Percentiles rank a stretch among this genome's conserved stretches.
phyloP scores from a whole-genome alignment of 2,329 filamentous ascomycete genomes.

The Dothideomycetes sp. region DNA sequence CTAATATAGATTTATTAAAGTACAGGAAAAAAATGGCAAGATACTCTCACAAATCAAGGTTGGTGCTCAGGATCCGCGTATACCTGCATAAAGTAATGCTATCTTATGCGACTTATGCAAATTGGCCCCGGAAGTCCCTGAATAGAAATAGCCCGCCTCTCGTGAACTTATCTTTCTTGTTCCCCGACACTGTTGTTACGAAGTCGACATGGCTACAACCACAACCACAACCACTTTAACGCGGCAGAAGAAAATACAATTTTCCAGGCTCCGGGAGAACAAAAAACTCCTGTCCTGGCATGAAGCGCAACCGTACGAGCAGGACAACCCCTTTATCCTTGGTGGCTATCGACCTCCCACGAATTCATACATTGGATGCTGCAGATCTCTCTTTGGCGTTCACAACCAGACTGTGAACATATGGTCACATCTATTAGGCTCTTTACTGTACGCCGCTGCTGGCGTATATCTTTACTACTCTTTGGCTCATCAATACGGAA shows the following conservation, averaged over 20 bases:
- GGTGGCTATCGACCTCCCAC: slow-evolving; percentile 4
- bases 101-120: not conserved
- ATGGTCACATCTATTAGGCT: slow-evolving; percentile 15
- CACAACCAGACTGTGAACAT: slow-evolving; percentile 9
- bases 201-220: not conserved
- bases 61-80: not conserved
- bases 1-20: too few species aligned
- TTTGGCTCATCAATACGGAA: slow-evolving; percentile 20
- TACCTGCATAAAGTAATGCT: not conserved
- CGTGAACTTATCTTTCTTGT: not conserved
- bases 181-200: not conserved
- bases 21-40: too few species aligned
- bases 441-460: slow-evolving; percentile 16
- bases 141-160: not conserved
- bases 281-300: not conserved
- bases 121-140: not conserved
- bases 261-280: not conserved
- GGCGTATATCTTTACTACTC: slow-evolving; percentile 15
- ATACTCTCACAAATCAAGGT: not conserved
- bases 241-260: too few species aligned
- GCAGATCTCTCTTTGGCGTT: not conserved
- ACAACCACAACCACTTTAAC: not conserved
- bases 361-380: not conserved
- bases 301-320: not conserved
- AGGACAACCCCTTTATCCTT: slow-evolving; percentile 7